phyloP scores from a whole-genome alignment of 345 rosid genomes.

The Linum trigynum region DNA sequence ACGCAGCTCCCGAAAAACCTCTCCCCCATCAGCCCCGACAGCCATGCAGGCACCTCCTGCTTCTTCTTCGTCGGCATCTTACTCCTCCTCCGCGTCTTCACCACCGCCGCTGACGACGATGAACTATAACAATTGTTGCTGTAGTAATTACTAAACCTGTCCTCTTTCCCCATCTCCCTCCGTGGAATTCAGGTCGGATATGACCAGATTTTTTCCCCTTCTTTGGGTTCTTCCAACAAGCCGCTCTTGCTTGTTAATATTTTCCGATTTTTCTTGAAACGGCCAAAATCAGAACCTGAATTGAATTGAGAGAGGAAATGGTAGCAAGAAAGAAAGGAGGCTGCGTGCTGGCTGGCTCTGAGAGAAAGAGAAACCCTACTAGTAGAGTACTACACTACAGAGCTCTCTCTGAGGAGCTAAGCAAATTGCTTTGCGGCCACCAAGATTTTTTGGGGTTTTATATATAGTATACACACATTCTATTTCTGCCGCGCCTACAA shows the following conservation, averaged over 20 bases:
- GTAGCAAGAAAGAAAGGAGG: not conserved
- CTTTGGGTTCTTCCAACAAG: not conserved
- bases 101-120: not conserved
- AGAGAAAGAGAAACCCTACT: too few species aligned
- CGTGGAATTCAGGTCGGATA: too few species aligned
- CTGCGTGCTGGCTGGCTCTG: not conserved
- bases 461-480: too few species aligned
- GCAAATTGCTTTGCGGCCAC: too few species aligned
- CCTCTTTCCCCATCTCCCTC: too few species aligned
- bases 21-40: constrained; percentile 57
- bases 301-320: not conserved
- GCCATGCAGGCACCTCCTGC: constrained; percentile 61
- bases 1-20: constrained; percentile 74
- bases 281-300: not conserved
- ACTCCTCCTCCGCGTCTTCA: not conserved
- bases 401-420: too few species aligned
- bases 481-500: too few species aligned
- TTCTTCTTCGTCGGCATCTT: not conserved
- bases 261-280: not conserved
- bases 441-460: too few species aligned
- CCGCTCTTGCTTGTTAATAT: too few species aligned
- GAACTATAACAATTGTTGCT: too few species aligned
- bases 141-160: not conserved
- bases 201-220: not conserved
- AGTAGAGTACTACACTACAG: too few species aligned